Evolutionary conservation across 1,139 yeast genomes (phyloP), one percentile per base, ranked within the genome.

Genomic region (Suhomyces guaymorum): DNA sequence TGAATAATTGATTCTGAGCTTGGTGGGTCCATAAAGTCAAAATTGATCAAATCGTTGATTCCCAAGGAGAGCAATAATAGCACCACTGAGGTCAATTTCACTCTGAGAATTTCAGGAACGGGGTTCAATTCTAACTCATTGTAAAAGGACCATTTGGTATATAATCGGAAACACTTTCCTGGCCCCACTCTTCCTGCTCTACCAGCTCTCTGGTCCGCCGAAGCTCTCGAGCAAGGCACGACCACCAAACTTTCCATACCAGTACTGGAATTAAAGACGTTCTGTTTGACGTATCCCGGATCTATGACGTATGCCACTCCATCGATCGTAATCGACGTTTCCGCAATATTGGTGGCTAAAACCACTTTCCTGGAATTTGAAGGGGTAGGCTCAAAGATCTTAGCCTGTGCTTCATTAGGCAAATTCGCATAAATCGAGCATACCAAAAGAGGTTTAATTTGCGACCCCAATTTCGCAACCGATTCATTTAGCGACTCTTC

Each of bases 161-260:
- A 92, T 15, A 94, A 63, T 31, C 98, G 62, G 55, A 82, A 94
- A 55, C 98, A 92, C 55, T 88, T 89, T 0, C 98, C 98, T 0
- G 97, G 95, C 0, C 96, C 96, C 5, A 89, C 86, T 66, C 98
- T 80, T 6, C 98, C 98, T 0, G 97, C 98, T 62, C 98, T 77
- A 38, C 98, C 98, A 1, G 96, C 94, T 43, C 99, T 67, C 62
- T 92, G 99, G 46, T 89, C 90, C 0, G 97, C 97, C 22, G 95
- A 87, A 0, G 98, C 98, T 43, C 84, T 75, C 0, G 97, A 90
- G 46, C 96, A 88, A 0, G 96, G 92, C 0, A 79, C 79, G 1
- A 88, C 89, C 10, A 83, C 82, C 42, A 94, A 69, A 39, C 88
- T 82, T 50, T 90, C 97, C 90, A 92, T 87, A 2, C 96, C 96